phyloP scores from a whole-genome alignment of 805 yeast species.

The Saccharomycopsis fermentans region DNA sequence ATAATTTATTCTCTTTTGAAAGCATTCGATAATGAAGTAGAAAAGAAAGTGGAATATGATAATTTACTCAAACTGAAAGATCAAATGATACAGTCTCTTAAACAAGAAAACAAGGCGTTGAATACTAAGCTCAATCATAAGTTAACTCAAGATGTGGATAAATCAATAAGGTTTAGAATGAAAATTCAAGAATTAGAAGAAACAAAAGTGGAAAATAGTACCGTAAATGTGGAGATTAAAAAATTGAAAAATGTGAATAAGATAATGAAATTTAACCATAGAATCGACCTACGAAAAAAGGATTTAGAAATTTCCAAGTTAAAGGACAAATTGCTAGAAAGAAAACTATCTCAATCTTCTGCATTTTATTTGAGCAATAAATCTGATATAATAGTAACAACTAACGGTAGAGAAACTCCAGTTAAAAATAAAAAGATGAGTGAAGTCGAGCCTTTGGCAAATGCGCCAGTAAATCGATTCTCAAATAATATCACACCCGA shows the following conservation, averaged over 20 bases:
- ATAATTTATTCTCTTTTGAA: slow-evolving; percentile 11
- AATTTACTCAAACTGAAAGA: slow-evolving; percentile 3
- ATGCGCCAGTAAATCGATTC: not conserved
- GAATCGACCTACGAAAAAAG: slow-evolving; percentile 11
- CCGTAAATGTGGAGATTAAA: not conserved
- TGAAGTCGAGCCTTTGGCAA: not conserved
- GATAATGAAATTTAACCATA: slow-evolving; percentile 1
- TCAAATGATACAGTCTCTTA: not conserved
- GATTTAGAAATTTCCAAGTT: slow-evolving; percentile 13
- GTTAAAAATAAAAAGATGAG: not conserved
- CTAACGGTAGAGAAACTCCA: not conserved
- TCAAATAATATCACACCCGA: not conserved
- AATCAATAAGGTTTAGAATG: not conserved
- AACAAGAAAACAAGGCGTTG: not conserved
- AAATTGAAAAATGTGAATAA: slow-evolving; percentile 1
- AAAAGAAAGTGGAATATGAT: slow-evolving; percentile 4
- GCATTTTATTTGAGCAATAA: not conserved
- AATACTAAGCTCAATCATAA: not conserved
- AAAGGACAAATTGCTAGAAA: slow-evolving; percentile 12
- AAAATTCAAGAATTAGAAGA: not conserved
- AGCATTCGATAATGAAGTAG: slow-evolving; percentile 6
- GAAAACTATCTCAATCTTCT: not conserved
- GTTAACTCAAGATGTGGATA: not conserved
- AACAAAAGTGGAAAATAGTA: not conserved
- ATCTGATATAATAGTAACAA: not conserved